phyloP scores from a whole-genome alignment of 768 basidiomycete genomes.

The Suillus clintonianus region DNA sequence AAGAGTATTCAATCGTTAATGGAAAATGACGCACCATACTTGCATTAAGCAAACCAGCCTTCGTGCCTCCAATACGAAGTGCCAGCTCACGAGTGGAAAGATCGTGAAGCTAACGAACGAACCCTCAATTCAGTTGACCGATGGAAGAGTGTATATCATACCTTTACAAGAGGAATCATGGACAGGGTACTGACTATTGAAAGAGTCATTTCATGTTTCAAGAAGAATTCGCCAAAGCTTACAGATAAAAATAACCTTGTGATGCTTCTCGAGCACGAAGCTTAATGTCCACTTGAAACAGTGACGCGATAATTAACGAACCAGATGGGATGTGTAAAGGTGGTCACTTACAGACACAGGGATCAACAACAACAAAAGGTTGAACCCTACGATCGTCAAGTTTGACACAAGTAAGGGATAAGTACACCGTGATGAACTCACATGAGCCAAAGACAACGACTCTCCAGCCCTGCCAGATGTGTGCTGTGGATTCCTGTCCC shows the following conservation, averaged over 20 bases:
- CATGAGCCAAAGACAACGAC: constrained; percentile 58
- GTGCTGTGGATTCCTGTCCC: constrained; percentile 13
- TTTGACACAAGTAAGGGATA: background rate
- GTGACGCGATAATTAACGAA: background rate
- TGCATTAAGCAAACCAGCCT: constrained; percentile 79
- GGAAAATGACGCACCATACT: constrained; percentile 56
- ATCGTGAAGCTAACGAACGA: constrained; percentile 62
- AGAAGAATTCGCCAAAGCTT: constrained; percentile 22
- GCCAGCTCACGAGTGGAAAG: constrained; percentile 74
- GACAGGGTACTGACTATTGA: constrained; percentile 62
- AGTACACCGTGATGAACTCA: constrained; percentile 29
- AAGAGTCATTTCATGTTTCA: background rate
- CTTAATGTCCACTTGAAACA: constrained; percentile 55
- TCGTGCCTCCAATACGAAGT: constrained; percentile 72
- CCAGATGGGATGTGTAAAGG: background rate
- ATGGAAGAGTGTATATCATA: constrained; percentile 21
- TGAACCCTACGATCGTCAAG: constrained; percentile 56
- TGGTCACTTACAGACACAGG: constrained; percentile 60
- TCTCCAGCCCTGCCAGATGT: constrained; percentile 52
- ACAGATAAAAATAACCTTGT: constrained; percentile 66
- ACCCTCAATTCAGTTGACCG: constrained; percentile 4
- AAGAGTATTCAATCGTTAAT: background rate
- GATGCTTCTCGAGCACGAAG: constrained; percentile 46
- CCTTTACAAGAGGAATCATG: constrained; percentile 80
- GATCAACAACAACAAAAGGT: constrained; percentile 63